Conservation (phyloP, 176 grass and related monocot species). For the Eragrostis curvula region DNA sequence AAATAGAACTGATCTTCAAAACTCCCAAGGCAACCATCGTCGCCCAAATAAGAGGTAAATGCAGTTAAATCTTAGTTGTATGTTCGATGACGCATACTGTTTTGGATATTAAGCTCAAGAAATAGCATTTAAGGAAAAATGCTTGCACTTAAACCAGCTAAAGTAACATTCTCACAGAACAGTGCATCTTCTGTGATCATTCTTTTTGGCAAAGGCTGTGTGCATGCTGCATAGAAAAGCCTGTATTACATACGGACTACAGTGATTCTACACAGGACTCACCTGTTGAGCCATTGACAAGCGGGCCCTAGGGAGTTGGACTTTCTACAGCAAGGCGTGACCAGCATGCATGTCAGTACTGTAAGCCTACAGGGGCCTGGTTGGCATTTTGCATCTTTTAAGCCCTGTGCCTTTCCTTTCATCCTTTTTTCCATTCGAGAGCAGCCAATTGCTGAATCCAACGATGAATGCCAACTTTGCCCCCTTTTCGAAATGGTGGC, state of each 20-base stretch:
- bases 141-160: neutral
- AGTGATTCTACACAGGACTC: neutral
- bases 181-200: neutral
- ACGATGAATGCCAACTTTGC: neutral
- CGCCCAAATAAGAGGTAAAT: too few species aligned
- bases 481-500: neutral
- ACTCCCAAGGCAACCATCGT: too few species aligned
- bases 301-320: neutral
- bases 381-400: neutral
- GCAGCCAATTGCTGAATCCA: neutral
- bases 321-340: neutral
- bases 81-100: neutral
- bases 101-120: neutral
- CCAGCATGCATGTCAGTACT: neutral
- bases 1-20: too few species aligned
- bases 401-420: neutral
- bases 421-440: neutral
- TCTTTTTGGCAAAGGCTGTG: conserved; percentile 8
- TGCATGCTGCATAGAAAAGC: neutral
- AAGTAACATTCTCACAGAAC: neutral
- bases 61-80: too few species aligned
- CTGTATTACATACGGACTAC: neutral
- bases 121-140: neutral
- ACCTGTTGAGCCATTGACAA: neutral
- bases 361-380: neutral